Evolutionary conservation across 768 basidiomycete species (phyloP).

Genomic region (Pleurotus eryngii): DNA sequence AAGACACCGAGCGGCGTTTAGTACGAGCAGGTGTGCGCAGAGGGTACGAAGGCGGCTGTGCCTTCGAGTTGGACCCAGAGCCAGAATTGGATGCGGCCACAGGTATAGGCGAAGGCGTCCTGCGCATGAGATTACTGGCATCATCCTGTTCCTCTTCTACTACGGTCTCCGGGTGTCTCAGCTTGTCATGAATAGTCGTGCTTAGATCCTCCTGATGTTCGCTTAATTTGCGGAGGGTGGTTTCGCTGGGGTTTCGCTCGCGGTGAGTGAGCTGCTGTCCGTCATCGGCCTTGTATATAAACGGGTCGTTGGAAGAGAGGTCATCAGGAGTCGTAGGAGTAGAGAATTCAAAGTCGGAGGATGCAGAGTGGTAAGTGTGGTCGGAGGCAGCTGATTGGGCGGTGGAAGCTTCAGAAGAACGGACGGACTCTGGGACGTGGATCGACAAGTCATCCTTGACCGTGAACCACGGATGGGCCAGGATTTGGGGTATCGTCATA

Average conservation of each 20-base stretch:
- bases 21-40: conserved; percentile 91
- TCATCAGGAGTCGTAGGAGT: conserved; percentile 60
- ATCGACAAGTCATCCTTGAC: conserved; percentile 5
- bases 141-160: conserved; percentile 46
- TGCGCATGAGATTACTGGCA: conserved; percentile 15
- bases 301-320: conserved; percentile 35
- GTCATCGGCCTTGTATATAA: conserved; percentile 25
- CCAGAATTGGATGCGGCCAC: conserved; percentile 21
- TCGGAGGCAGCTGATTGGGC: conserved; percentile 50
- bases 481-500: conserved; percentile 77
- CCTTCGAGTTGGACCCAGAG: conserved; percentile 24
- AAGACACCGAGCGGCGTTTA: conserved; percentile 93
- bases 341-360: conserved; percentile 39
- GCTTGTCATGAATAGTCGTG: neutral
- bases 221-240: conserved; percentile 43
- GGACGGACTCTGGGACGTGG: neutral
- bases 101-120: conserved; percentile 25
- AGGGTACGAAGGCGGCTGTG: conserved; percentile 55
- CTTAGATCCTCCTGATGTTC: neutral
- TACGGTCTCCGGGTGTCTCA: conserved; percentile 43
- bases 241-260: conserved; percentile 49
- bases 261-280: conserved; percentile 28
- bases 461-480: conserved; percentile 85
- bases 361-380: conserved; percentile 28
- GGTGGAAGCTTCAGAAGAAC: conserved; percentile 47